Percentiles rank a stretch among this genome's conserved stretches.
phyloP scores from a whole-genome alignment of 1,284 basidiomycete genomes.

The Schizophyllum commune region DNA sequence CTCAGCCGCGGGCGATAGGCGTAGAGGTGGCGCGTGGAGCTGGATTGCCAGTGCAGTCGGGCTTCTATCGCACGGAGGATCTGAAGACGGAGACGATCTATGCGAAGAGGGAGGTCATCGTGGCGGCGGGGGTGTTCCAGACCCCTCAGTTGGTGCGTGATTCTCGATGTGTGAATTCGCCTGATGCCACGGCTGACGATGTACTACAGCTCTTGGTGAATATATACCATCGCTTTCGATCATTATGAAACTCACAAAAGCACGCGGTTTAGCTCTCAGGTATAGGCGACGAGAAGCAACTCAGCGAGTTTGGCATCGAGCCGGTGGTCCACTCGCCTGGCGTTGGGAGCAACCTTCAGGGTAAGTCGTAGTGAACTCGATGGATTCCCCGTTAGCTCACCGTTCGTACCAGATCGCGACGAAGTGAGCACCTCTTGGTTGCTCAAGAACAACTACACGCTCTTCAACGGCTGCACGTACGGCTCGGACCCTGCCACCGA shows the following conservation, averaged over 20 bases:
- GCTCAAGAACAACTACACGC: slow-evolving; percentile 19
- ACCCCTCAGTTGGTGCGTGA: slow-evolving; percentile 20
- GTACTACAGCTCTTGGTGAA: neutral
- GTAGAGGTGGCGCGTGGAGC: neutral
- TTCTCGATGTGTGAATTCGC: neutral
- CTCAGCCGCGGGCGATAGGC: neutral
- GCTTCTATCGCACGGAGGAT: slow-evolving; percentile 4
- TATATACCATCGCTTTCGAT: neutral
- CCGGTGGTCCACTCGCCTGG: slow-evolving; percentile 21
- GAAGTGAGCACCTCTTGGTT: slow-evolving; percentile 22
- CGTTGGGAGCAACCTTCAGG: slow-evolving; percentile 25
- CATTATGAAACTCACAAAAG: neutral
- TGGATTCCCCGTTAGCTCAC: no score
- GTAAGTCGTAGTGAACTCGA: no score
- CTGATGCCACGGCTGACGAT: neutral
- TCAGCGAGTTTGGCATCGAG: slow-evolving; percentile 18
- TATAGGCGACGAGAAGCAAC: slow-evolving; percentile 16
- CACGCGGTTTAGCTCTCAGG: slow-evolving; percentile 20
- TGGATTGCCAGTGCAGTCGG: neutral
- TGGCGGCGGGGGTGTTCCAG: slow-evolving; percentile 21
- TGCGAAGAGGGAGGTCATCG: slow-evolving; percentile 19
- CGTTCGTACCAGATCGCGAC: slow-evolving; percentile 27
- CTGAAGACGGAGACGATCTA: slow-evolving; percentile 3
- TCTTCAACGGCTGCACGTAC: slow-evolving; percentile 20
- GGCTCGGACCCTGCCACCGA: slow-evolving; percentile 18